Evolutionary conservation across 2,329 filamentous ascomycete genomes (phyloP).

Genomic region (Phaeosphaeria sp.): DNA sequence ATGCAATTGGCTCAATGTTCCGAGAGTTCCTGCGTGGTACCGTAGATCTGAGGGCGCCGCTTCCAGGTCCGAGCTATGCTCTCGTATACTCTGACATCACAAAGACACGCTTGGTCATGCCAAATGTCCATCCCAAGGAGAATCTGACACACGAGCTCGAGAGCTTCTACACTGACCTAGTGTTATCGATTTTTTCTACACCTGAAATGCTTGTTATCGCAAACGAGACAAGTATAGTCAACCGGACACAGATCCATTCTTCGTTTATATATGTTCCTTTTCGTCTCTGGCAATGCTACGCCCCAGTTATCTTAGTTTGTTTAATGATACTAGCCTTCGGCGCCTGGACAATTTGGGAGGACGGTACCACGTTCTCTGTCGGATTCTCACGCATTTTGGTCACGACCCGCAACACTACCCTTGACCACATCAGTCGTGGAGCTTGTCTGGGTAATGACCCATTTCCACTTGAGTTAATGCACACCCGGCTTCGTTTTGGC

Average conservation of each 20-base stretch:
- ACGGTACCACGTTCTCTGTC: conserved; percentile 43
- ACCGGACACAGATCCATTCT: conserved; percentile 30
- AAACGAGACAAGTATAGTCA: conserved; percentile 19
- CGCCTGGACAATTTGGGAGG: conserved; percentile 35
- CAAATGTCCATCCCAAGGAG: conserved; percentile 44
- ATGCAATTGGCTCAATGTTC: conserved; percentile 39
- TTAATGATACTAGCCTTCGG: conserved; percentile 38
- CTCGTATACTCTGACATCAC: conserved; percentile 44
- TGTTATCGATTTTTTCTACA: conserved; percentile 42
- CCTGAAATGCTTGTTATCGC: conserved; percentile 39
- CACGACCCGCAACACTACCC: conserved; percentile 41
- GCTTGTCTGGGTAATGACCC: conserved; percentile 49
- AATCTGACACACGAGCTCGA: conserved; percentile 49
- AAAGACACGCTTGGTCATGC: conserved; percentile 38
- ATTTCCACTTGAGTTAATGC: conserved; percentile 46
- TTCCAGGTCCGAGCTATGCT: conserved; percentile 34
- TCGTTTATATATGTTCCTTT: conserved; percentile 38
- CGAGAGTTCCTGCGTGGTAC: conserved; percentile 38
- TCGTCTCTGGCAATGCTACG: conserved; percentile 43
- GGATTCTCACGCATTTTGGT: conserved; percentile 44
- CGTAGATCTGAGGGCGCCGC: conserved; percentile 33
- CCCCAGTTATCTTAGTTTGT: conserved; percentile 36
- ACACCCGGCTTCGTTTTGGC: conserved; percentile 45
- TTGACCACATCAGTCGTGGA: conserved; percentile 48
- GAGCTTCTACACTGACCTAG: conserved; percentile 40